phyloP scores from a whole-genome alignment of 1,284 basidiomycete genomes.

The Cutaneotrichosporon sp. region DNA sequence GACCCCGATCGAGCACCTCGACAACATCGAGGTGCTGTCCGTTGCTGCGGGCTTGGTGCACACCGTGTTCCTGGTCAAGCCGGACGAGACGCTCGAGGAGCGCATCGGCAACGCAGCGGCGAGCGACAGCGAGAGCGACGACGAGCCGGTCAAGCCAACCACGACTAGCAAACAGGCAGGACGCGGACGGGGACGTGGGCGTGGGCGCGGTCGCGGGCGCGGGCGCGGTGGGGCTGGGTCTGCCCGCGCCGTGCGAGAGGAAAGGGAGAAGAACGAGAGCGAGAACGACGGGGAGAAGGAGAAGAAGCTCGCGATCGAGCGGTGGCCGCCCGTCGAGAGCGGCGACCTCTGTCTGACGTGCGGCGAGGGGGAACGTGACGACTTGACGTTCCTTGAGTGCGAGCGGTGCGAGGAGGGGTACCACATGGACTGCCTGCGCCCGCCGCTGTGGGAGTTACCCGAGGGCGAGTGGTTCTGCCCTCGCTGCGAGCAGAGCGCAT shows the following conservation, averaged over 20 bases:
- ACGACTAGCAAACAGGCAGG: background rate
- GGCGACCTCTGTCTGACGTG: slow-evolving; percentile 74
- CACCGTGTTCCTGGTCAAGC: slow-evolving; percentile 73
- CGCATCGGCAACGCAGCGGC: slow-evolving; percentile 37
- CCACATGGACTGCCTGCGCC: slow-evolving; percentile 77
- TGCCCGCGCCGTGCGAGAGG: background rate
- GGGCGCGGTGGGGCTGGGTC: background rate
- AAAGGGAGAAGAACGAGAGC: background rate
- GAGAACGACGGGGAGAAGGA: background rate
- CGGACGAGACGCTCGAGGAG: slow-evolving; percentile 65
- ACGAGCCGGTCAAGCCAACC: background rate
- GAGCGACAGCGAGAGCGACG: background rate
- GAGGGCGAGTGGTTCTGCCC: slow-evolving; percentile 94
- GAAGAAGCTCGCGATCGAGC: slow-evolving; percentile 55
- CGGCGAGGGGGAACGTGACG: slow-evolving; percentile 62
- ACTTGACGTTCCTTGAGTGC: slow-evolving; percentile 72
- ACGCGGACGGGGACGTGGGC: background rate
- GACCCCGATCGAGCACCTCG: slow-evolving; percentile 66
- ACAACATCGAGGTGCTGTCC: slow-evolving; percentile 75
- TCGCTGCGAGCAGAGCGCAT: slow-evolving; percentile 56
- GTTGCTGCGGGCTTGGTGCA: slow-evolving; percentile 83
- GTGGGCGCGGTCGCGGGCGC: background rate
- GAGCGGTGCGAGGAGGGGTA: slow-evolving; percentile 93
- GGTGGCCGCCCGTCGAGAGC: slow-evolving; percentile 72
- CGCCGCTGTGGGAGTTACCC: slow-evolving; percentile 73